Evolutionary conservation across 495 filamentous ascomycete genomes (phyloP).

Genomic region (Penicillium soppii): DNA sequence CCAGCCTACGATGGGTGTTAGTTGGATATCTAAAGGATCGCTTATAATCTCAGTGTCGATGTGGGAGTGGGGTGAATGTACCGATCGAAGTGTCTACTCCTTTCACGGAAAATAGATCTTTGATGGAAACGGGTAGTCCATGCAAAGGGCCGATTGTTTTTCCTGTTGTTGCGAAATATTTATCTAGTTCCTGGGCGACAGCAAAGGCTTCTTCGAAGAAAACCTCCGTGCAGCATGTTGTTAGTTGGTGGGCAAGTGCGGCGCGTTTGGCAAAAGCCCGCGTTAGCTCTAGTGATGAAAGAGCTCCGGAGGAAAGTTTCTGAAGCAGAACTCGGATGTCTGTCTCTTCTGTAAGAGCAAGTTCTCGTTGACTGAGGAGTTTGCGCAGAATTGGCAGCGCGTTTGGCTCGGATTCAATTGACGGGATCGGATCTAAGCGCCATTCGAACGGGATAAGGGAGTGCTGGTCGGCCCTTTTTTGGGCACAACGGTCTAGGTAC

Average conservation of each 20-base stretch:
- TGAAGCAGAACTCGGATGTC: conserved; percentile 41
- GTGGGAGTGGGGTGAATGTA: neutral
- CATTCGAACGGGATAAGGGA: conserved; percentile 33
- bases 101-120: conserved; percentile 63
- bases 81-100: conserved; percentile 51
- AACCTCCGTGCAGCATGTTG: conserved; percentile 65
- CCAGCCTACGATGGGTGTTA: conserved; percentile 25
- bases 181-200: conserved; percentile 42
- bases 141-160: conserved; percentile 61
- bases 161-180: conserved; percentile 34
- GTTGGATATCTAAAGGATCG: no score
- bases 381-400: conserved; percentile 21
- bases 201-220: conserved; percentile 52
- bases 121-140: conserved; percentile 66
- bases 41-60: neutral
- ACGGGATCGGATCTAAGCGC: conserved; percentile 27
- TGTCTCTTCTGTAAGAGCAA: conserved; percentile 50
- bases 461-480: conserved; percentile 31
- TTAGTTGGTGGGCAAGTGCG: conserved; percentile 56
- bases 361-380: conserved; percentile 46
- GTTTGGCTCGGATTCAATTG: conserved; percentile 19
- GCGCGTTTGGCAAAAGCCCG: conserved; percentile 61
- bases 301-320: conserved; percentile 41
- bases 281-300: conserved; percentile 47
- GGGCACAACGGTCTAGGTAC: conserved; percentile 26